A percentile compares a stretch with the other conserved stretches of the same genome.
These are phyloP conservation scores for Alnus glutinosa DNA, from an alignment of 306 rosid genomes.

Conservation along the genomic window DNA sequence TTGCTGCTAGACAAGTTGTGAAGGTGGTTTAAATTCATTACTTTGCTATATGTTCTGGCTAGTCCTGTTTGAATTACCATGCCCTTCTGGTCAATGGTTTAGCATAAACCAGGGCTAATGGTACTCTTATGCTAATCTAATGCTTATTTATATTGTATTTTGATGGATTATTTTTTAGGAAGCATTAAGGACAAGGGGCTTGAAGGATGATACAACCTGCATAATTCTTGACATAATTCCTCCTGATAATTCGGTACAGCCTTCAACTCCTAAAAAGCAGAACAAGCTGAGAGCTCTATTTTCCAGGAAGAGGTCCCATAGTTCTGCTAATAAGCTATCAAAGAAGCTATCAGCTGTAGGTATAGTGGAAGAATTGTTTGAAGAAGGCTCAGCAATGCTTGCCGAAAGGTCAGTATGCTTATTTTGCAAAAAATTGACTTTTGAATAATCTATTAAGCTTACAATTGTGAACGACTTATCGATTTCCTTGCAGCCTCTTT, in stretches of 20 bases:
- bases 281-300: slow-evolving; percentile 61
- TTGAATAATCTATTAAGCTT: not conserved
- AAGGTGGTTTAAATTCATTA: slow-evolving; percentile 51
- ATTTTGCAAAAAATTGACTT: slow-evolving; percentile 1
- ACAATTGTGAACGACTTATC: slow-evolving; percentile 9
- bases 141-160: slow-evolving; percentile 10
- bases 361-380: slow-evolving; percentile 87
- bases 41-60: not conserved
- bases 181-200: slow-evolving; percentile 76
- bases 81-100: slow-evolving; percentile 21
- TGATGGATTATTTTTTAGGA: slow-evolving; percentile 48
- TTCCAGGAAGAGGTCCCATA: slow-evolving; percentile 64
- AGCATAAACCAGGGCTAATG: slow-evolving; percentile 19
- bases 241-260: slow-evolving; percentile 56
- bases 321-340: slow-evolving; percentile 59
- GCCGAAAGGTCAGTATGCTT: slow-evolving; percentile 75
- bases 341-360: slow-evolving; percentile 83
- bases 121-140: slow-evolving; percentile 8
- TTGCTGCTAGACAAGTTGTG: slow-evolving; percentile 91
- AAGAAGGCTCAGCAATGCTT: slow-evolving; percentile 98
- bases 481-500: not conserved
- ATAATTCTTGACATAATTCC: slow-evolving; percentile 90
- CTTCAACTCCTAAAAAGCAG: slow-evolving; percentile 63
- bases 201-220: slow-evolving; percentile 95
- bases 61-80: slow-evolving; percentile 21